phyloP scores from a whole-genome alignment of 768 basidiomycete genomes.

The Amylocystis lapponica region DNA sequence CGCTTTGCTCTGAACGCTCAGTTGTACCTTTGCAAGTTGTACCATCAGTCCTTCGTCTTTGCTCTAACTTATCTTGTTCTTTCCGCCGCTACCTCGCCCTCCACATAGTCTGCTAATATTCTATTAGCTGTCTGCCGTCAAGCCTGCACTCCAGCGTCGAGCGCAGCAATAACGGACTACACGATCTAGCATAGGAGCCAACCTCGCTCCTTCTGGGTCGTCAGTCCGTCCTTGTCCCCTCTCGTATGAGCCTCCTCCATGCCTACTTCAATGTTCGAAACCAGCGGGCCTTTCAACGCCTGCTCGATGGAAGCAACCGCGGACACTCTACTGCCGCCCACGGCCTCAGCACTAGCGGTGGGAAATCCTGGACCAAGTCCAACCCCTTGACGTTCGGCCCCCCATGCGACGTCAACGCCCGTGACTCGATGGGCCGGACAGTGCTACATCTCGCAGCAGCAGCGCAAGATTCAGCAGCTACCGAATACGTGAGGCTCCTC shows the following conservation, averaged over 20 bases:
- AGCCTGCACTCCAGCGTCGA: neutral
- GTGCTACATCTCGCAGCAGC: conserved; percentile 79
- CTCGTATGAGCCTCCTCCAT: conserved; percentile 76
- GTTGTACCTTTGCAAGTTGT: too few species aligned
- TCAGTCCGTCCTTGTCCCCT: conserved; percentile 9
- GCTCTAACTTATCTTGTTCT: neutral
- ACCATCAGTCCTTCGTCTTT: neutral
- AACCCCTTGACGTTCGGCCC: conserved; percentile 29
- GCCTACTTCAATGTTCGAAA: conserved; percentile 64
- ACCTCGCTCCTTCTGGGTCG: conserved; percentile 16
- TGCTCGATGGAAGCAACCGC: conserved; percentile 48
- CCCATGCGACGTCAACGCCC: conserved; percentile 57
- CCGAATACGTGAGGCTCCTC: conserved; percentile 75
- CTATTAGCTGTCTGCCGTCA: neutral
- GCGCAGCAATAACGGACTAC: neutral
- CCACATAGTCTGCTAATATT: neutral
- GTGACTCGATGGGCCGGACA: conserved; percentile 68
- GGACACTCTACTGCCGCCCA: conserved; percentile 18
- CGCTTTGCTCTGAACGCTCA: too few species aligned
- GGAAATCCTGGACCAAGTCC: conserved; percentile 52
- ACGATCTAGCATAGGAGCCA: conserved; percentile 14
- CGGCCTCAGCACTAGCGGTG: conserved; percentile 40
- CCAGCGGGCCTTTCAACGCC: conserved; percentile 71
- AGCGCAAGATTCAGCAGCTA: conserved; percentile 48
- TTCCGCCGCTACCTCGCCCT: neutral